phyloP scores from a whole-genome alignment of 257 asterid species.

The Rubia yunnanensis region DNA sequence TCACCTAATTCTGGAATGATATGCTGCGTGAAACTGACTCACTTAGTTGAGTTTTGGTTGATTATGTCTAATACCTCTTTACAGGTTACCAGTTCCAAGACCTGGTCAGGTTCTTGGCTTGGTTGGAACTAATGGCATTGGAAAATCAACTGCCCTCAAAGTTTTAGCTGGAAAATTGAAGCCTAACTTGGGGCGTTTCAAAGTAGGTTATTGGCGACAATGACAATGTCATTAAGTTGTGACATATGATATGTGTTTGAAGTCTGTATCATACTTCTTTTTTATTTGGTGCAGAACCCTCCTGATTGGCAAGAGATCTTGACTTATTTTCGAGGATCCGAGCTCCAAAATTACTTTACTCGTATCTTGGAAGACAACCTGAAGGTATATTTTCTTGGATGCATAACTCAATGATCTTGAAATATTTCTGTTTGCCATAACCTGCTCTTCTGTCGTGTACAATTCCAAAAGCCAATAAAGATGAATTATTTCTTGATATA shows the following conservation, averaged over 20 bases:
- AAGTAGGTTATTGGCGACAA: constrained; percentile 25
- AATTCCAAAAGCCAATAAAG: not conserved
- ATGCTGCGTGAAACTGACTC: not conserved
- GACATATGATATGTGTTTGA: not conserved
- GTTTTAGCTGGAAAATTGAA: constrained; percentile 95
- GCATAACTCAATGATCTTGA: not conserved
- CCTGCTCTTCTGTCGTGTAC: not conserved
- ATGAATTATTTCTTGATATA: not conserved
- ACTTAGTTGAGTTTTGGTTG: not conserved
- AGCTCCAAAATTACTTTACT: constrained; percentile 91
- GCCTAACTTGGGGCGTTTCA: constrained; percentile 94
- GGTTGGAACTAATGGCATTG: constrained; percentile 98
- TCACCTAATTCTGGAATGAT: not conserved
- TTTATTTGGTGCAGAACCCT: constrained; percentile 61
- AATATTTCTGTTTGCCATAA: not conserved
- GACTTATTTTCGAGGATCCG: constrained; percentile 97
- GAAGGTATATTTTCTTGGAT: constrained; percentile 43
- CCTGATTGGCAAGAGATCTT: constrained; percentile 99
- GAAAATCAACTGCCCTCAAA: constrained; percentile 89
- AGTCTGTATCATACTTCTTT: constrained; percentile 15
- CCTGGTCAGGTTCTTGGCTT: constrained; percentile 99
- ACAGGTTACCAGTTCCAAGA: constrained; percentile 92
- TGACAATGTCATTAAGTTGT: not conserved
- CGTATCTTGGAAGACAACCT: constrained; percentile 95
- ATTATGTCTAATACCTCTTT: not conserved